These are phyloP conservation scores for Penicillium chermesinum DNA, from an alignment of 495 filamentous ascomycete species.

Conservation along the genomic window DNA sequence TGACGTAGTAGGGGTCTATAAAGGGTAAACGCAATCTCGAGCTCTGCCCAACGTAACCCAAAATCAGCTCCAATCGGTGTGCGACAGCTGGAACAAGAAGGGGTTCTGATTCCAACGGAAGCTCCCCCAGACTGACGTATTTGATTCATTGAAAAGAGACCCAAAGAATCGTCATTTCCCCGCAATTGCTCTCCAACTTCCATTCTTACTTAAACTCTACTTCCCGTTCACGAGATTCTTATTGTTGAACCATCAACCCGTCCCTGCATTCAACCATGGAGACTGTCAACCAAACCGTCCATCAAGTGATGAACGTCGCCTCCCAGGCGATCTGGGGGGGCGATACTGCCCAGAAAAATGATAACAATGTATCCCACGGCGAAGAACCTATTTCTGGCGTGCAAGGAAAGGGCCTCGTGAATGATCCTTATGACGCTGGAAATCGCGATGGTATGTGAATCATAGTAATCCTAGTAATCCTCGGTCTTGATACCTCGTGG, in stretches of 20 bases:
- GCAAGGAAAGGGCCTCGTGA: constrained; percentile 31
- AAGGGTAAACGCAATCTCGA: background rate
- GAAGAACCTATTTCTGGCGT: constrained; percentile 42
- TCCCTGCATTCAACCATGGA: constrained; percentile 26
- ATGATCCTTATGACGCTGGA: constrained; percentile 42
- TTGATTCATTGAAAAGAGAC: background rate
- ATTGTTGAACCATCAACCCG: background rate
- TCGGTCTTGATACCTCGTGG: too few relatives aligned
- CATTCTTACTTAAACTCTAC: background rate
- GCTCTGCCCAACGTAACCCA: background rate
- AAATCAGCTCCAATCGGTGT: background rate
- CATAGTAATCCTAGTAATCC: too few relatives aligned
- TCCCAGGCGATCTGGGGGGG: constrained; percentile 35
- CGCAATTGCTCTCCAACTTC: background rate
- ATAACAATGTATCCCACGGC: constrained; percentile 16
- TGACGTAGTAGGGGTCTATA: constrained; percentile 13
- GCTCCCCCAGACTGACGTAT: background rate
- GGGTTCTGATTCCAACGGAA: too few relatives aligned
- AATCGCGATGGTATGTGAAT: constrained; percentile 37
- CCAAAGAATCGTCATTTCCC: background rate
- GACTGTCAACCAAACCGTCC: constrained; percentile 23
- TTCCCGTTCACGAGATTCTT: too few relatives aligned
- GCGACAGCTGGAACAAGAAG: background rate
- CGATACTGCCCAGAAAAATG: constrained; percentile 5
- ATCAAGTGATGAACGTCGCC: constrained; percentile 30